Conservation (phyloP, 2,329 filamentous ascomycete species). For the Pseudocercospora pini-densiflorae region DNA sequence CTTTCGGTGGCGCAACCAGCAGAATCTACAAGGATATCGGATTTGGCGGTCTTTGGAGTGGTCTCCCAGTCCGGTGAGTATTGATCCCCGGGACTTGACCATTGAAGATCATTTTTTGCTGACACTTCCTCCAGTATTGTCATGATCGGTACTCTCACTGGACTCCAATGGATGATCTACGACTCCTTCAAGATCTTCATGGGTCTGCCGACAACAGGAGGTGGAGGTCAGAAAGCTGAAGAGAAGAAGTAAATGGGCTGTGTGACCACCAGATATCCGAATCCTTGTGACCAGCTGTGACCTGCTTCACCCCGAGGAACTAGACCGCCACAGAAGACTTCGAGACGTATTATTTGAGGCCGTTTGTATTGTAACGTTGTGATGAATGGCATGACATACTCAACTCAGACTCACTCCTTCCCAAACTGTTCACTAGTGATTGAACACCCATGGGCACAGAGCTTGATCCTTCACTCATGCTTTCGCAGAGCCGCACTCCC, state of each 20-base stretch:
- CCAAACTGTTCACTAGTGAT: background rate
- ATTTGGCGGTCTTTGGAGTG: constrained; percentile 84
- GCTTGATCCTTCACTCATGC: background rate
- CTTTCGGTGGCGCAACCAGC: constrained; percentile 61
- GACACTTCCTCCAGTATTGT: constrained; percentile 63
- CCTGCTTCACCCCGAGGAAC: background rate
- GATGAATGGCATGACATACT: constrained; percentile 2
- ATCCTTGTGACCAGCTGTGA: background rate
- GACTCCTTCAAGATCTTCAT: constrained; percentile 59
- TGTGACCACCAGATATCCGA: background rate
- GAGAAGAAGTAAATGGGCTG: constrained; percentile 17
- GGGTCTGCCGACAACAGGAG: constrained; percentile 77
- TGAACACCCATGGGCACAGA: background rate
- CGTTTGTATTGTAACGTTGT: background rate
- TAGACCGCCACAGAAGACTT: background rate
- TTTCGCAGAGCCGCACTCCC: background rate
- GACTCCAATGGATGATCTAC: constrained; percentile 74
- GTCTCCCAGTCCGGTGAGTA: constrained; percentile 66
- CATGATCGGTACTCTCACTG: constrained; percentile 79
- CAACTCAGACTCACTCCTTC: background rate
- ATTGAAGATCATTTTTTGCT: background rate
- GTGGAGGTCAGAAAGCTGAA: constrained; percentile 39
- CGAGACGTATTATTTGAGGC: background rate
- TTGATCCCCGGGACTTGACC: background rate
- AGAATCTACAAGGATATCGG: constrained; percentile 68